Conservation (phyloP, 495 filamentous ascomycete species). For the Talaromyces liani region DNA sequence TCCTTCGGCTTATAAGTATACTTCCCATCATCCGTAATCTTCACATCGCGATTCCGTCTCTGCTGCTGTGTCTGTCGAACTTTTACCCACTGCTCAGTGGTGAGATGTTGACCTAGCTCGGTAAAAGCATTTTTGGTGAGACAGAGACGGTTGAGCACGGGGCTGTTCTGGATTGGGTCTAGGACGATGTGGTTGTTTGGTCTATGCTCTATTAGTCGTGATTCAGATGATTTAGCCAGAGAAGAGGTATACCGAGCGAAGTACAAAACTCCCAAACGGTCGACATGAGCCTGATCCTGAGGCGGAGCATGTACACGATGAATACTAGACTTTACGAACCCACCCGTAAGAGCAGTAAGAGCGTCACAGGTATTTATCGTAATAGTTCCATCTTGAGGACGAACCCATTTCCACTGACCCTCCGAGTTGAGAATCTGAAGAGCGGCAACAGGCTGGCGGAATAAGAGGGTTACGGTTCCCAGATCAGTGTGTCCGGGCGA, state of each 20-base stretch:
- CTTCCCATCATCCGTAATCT: conserved; percentile 31
- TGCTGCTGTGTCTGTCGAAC: conserved; percentile 17
- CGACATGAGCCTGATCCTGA: conserved; percentile 41
- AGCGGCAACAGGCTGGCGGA: conserved; percentile 48
- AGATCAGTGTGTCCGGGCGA: conserved; percentile 46
- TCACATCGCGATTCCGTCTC: conserved; percentile 30
- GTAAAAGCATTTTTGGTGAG: conserved; percentile 1
- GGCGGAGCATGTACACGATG: conserved; percentile 47
- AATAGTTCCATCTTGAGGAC: conserved; percentile 40
- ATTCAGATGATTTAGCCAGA: neutral
- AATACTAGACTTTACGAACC: conserved; percentile 43
- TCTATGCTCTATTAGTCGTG: conserved; percentile 19
- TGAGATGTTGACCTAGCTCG: conserved; percentile 12
- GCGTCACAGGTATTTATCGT: conserved; percentile 47
- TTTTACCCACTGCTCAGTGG: conserved; percentile 4
- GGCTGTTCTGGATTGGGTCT: conserved; percentile 6
- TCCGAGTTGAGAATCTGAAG: conserved; percentile 35
- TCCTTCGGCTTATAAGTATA: conserved; percentile 32
- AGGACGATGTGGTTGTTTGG: conserved; percentile 19
- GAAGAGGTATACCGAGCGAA: conserved; percentile 24
- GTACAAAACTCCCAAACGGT: conserved; percentile 43
- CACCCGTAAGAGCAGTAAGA: conserved; percentile 38
- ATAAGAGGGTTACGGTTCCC: conserved; percentile 46
- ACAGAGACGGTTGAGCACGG: conserved; percentile 6
- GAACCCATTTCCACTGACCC: conserved; percentile 32